A percentile compares a stretch with the other conserved stretches of the same genome.
Conservation (phyloP, 225 moss, liverwort and hornwort species). For the Anthoceros angustus region DNA sequence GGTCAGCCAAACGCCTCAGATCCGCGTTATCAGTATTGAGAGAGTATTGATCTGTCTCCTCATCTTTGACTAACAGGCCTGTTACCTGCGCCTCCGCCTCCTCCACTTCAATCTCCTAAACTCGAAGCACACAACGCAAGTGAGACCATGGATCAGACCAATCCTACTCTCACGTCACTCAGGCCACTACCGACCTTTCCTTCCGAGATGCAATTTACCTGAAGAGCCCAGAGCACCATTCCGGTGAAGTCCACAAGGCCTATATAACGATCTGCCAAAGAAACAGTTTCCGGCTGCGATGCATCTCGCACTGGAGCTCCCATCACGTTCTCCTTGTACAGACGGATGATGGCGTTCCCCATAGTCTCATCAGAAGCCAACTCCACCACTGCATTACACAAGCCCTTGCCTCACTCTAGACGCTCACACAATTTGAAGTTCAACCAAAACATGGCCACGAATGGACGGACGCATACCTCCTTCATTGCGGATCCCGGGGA, state of each 20-base stretch:
- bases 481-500: slow-evolving; percentile 36
- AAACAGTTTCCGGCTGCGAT: slow-evolving; percentile 9
- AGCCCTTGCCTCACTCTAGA: neutral
- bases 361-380: slow-evolving; percentile 38
- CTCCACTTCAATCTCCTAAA: slow-evolving; percentile 41
- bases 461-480: slow-evolving; percentile 14
- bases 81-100: slow-evolving; percentile 37
- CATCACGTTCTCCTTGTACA: slow-evolving; percentile 30
- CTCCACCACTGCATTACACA: slow-evolving; percentile 35
- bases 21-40: neutral
- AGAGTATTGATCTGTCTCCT: slow-evolving; percentile 26
- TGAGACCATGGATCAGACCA: neutral
- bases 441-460: neutral
- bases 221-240: slow-evolving; percentile 53
- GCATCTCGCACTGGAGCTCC: slow-evolving; percentile 63
- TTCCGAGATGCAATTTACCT: slow-evolving; percentile 16
- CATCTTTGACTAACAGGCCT: slow-evolving; percentile 43
- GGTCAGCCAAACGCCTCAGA: neutral
- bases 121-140: neutral
- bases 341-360: slow-evolving; percentile 36
- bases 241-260: slow-evolving; percentile 63
- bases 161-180: neutral
- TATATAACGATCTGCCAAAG: slow-evolving; percentile 43
- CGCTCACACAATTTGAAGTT: neutral
- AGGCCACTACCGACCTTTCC: neutral